phyloP scores from a whole-genome alignment of 2,329 filamentous ascomycete species.

The Saccharata proteae region DNA sequence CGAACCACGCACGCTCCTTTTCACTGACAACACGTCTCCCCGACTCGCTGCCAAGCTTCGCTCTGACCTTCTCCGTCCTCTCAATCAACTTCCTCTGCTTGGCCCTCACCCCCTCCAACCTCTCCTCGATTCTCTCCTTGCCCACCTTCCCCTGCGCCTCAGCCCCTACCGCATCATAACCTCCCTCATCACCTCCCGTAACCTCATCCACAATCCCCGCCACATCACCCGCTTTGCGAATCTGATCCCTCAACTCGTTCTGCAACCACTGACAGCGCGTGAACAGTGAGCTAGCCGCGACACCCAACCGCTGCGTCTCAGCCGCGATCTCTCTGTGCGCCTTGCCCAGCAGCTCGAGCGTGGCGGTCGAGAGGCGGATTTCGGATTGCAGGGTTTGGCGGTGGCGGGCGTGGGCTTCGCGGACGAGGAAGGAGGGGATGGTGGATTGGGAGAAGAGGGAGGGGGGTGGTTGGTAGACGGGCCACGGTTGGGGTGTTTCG shows the following conservation, averaged over 20 bases:
- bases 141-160: too few relatives aligned
- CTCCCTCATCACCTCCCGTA: conserved; percentile 45
- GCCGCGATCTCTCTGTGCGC: conserved; percentile 58
- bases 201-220: conserved; percentile 55
- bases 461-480: conserved; percentile 51
- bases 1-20: conserved; percentile 48
- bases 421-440: conserved; percentile 44
- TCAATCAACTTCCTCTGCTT: conserved; percentile 46
- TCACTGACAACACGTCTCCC: conserved; percentile 41
- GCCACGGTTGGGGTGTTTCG: conserved; percentile 41
- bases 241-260: conserved; percentile 54
- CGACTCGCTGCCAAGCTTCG: conserved; percentile 35
- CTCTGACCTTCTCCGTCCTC: conserved; percentile 48
- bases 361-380: conserved; percentile 57
- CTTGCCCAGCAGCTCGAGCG: conserved; percentile 59
- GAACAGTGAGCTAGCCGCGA: conserved; percentile 62
- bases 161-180: conserved; percentile 30
- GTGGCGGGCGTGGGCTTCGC: conserved; percentile 47
- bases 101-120: conserved; percentile 42
- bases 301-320: conserved; percentile 56
- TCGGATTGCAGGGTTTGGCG: conserved; percentile 53
- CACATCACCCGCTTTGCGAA: conserved; percentile 53
- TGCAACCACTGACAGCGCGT: conserved; percentile 56
- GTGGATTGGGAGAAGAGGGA: conserved; percentile 43
- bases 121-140: conserved; percentile 46